Evolutionary conservation across 306 rosid genomes (phyloP), one percentile per base, ranked within the genome.

Genomic region (Cucumis sativus): DNA sequence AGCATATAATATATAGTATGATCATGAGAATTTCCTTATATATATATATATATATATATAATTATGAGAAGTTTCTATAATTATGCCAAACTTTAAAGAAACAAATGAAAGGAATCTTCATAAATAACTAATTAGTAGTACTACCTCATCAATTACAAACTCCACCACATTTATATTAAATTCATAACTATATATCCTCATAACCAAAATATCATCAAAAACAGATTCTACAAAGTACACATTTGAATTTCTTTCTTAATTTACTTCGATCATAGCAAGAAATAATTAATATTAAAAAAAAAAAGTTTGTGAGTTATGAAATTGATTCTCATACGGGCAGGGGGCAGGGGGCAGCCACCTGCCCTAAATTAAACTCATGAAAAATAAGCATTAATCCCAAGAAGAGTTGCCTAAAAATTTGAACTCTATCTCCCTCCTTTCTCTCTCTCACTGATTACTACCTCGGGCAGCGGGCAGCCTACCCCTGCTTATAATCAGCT

Each of bases 401-500:
- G 52, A 51, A 28, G 40, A 40, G 18, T 37, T 37, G 54, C 78
- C 64, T 76, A 58, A 76, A 76, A 76, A 76, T 76, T 76, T 76
- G 79, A 76, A 76, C 79, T 76, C 56, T 39, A 47, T 59, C 79
- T 60, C 79, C 69, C 79, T 60, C 69, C 57, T 64, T 28, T 60
- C 68, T 65, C 72, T 65, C 71, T 64, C 72, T 37, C 16, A 65
- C 72, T 59, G 68, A 59, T 76, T 25, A 73, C 20, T 21, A 37
- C 79, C 79, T 76, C 45, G 79, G 79, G 79, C 30, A 56, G 57
- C 67, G 79, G 79, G 79, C 79, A 57, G 57, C 40, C 70, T 62
- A 47, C 71, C 70, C 71, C 68, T 18, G 21, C 39, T 75, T 39
- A 75, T 35, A 56, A 35, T 39, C 37, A 35, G 37, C 67, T 75